A percentile compares a stretch with the other conserved stretches of the same genome.
Conservation (phyloP, 1,284 basidiomycete species). For the Cryptococcus neoformans region DNA sequence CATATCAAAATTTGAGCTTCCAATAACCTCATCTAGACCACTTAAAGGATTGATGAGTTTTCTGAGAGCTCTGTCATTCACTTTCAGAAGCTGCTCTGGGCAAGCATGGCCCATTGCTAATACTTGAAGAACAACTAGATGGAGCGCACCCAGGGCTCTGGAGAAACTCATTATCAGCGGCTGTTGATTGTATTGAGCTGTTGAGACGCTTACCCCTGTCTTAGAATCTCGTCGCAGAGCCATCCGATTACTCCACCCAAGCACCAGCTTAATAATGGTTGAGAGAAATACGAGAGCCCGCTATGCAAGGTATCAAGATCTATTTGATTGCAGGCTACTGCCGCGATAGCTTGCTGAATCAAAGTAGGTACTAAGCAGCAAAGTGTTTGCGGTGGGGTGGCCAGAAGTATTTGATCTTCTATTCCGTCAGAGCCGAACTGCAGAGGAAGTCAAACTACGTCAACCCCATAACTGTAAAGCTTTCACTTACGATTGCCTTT, state of each 20-base stretch:
- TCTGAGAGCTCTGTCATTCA: conserved; percentile 24
- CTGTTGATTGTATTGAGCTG: conserved; percentile 19
- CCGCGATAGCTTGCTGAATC: conserved; percentile 53
- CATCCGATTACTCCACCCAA: conserved; percentile 52
- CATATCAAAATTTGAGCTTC: conserved; percentile 36
- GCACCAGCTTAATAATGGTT: conserved; percentile 55
- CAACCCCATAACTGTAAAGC: neutral
- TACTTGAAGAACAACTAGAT: conserved; percentile 44
- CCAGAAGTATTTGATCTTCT: conserved; percentile 47
- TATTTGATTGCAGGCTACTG: conserved; percentile 50
- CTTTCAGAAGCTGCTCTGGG: conserved; percentile 34
- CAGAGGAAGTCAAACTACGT: too few relatives aligned
- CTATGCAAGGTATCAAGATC: conserved; percentile 53
- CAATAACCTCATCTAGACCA: conserved; percentile 33
- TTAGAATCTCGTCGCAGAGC: conserved; percentile 43
- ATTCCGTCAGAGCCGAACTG: conserved; percentile 50
- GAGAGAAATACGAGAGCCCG: conserved; percentile 55
- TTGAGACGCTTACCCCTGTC: conserved; percentile 37
- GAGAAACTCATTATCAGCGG: conserved; percentile 8
- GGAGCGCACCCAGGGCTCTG: conserved; percentile 37
- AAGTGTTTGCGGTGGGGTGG: conserved; percentile 50
- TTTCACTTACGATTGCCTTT: conserved; percentile 40
- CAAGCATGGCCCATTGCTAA: conserved; percentile 38
- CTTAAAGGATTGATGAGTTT: conserved; percentile 26
- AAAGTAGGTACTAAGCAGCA: conserved; percentile 51